Evolutionary conservation across 192 early-diverging fungal species (phyloP).

Genomic region (Pilobolus umbonatus): DNA sequence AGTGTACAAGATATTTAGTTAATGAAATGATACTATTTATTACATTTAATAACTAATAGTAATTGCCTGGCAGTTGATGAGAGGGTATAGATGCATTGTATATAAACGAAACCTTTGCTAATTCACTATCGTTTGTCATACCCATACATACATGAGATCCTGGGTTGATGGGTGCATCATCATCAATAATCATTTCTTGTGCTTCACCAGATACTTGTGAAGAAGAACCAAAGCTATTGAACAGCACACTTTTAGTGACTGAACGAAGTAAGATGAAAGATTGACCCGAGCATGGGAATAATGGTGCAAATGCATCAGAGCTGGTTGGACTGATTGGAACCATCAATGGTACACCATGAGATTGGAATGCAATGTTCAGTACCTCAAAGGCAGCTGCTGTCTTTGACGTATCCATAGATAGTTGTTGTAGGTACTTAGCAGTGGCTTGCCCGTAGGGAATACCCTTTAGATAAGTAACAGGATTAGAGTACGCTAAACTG

Average conservation of each 20-base stretch:
- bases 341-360: slow-evolving; percentile 2
- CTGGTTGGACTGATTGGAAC: background rate
- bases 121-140: too few relatives aligned
- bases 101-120: too few relatives aligned
- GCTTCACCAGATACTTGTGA: background rate
- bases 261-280: slow-evolving; percentile 11
- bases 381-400: slow-evolving; percentile 6
- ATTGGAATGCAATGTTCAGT: background rate
- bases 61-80: too few relatives aligned
- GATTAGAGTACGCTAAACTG: slow-evolving; percentile 16
- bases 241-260: slow-evolving; percentile 4
- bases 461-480: slow-evolving; percentile 9
- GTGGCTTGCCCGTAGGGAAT: slow-evolving; percentile 15
- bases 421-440: slow-evolving; percentile 12
- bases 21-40: too few relatives aligned
- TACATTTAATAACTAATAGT: too few relatives aligned
- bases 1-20: too few relatives aligned
- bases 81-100: too few relatives aligned
- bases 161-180: slow-evolving; percentile 7
- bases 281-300: slow-evolving; percentile 9
- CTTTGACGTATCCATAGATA: background rate
- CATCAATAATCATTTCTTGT: slow-evolving; percentile 12
- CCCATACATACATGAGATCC: slow-evolving; percentile 15
- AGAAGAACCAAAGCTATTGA: slow-evolving; percentile 17
- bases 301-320: background rate